Conservation (phyloP, 2,329 filamentous ascomycete genomes). For the Colletotrichum sansevieriae region DNA sequence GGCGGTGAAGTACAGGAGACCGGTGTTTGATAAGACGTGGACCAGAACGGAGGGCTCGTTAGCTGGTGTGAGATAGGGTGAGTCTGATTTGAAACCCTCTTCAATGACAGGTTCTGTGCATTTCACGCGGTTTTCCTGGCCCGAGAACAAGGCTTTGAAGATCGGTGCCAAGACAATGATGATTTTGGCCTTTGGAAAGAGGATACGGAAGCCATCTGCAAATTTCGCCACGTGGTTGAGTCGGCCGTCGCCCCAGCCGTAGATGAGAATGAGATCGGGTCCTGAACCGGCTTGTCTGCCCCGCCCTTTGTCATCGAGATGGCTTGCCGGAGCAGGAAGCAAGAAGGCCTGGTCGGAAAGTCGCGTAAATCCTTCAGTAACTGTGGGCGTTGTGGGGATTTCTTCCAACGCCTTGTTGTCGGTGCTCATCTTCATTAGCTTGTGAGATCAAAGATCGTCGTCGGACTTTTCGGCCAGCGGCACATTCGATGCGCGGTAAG, state of each 20-base stretch:
- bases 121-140: conserved; percentile 56
- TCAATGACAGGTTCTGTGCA: conserved; percentile 59
- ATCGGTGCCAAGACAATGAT: conserved; percentile 65
- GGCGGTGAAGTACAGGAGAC: conserved; percentile 64
- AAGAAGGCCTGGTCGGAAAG: neutral
- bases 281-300: neutral
- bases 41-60: conserved; percentile 56
- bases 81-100: conserved; percentile 51
- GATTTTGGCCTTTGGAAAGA: conserved; percentile 64
- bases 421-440: no score
- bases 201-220: conserved; percentile 61
- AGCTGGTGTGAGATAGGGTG: conserved; percentile 29
- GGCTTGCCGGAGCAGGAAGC: neutral
- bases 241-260: conserved; percentile 68
- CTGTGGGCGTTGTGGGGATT: no score
- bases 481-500: no score
- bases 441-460: no score
- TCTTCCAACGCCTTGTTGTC: no score
- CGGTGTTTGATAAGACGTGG: conserved; percentile 70
- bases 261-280: conserved; percentile 64
- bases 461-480: no score
- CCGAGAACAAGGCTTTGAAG: conserved; percentile 58
- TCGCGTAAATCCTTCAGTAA: neutral
- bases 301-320: neutral
- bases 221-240: conserved; percentile 69